Percentiles rank a stretch among this genome's conserved stretches.
These are phyloP conservation scores for Lentinula edodes DNA, from an alignment of 768 basidiomycete genomes.

Conservation along the genomic window DNA sequence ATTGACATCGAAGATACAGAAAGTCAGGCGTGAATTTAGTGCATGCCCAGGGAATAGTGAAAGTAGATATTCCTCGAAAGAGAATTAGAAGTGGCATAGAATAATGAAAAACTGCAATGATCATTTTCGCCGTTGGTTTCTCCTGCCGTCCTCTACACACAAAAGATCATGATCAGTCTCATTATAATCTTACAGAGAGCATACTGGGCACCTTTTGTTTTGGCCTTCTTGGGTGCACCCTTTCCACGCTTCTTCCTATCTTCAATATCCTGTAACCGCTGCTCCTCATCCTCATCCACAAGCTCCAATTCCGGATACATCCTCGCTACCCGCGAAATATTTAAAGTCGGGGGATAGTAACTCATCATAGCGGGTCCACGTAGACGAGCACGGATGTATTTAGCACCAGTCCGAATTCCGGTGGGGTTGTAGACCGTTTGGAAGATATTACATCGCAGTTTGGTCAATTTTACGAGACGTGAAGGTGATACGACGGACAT, in stretches of 20 bases:
- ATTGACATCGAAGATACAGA: too few relatives aligned
- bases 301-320: constrained; percentile 54
- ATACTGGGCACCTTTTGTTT: constrained; percentile 19
- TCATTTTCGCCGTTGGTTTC: constrained; percentile 1
- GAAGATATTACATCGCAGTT: constrained; percentile 70
- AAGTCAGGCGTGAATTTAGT: too few relatives aligned
- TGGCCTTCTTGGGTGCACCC: constrained; percentile 79
- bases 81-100: neutral
- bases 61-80: too few relatives aligned
- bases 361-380: constrained; percentile 81
- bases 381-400: constrained; percentile 80
- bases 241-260: constrained; percentile 72
- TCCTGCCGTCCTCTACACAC: constrained; percentile 5
- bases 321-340: constrained; percentile 46
- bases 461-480: constrained; percentile 54
- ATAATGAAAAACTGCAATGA: neutral
- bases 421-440: constrained; percentile 87
- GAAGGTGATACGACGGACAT: constrained; percentile 38
- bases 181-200: too few relatives aligned
- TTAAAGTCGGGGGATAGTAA: constrained; percentile 71
- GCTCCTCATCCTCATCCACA: constrained; percentile 60
- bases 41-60: too few relatives aligned
- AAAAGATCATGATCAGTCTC: neutral
- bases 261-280: constrained; percentile 63
- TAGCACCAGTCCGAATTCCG: constrained; percentile 78